Evolutionary conservation across 768 basidiomycete genomes (phyloP).

Genomic region (Macrolepiota dolichaula): DNA sequence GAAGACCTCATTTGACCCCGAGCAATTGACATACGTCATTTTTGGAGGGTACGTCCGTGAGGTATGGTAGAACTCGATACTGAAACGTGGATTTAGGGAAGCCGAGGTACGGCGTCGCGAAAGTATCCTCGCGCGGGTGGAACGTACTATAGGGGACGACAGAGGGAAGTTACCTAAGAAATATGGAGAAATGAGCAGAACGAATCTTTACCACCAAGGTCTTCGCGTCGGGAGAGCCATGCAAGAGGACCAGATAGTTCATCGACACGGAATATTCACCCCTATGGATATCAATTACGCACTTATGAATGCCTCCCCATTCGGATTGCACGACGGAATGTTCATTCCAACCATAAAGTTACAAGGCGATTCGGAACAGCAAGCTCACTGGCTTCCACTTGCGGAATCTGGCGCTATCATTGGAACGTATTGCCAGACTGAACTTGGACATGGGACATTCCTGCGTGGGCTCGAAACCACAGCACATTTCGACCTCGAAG

Average conservation of each 20-base stretch:
- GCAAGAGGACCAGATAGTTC: constrained; percentile 15
- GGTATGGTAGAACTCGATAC: not conserved
- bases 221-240: constrained; percentile 20
- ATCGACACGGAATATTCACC: constrained; percentile 17
- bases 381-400: constrained; percentile 20
- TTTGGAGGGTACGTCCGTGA: constrained; percentile 15
- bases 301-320: constrained; percentile 21
- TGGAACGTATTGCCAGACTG: constrained; percentile 24
- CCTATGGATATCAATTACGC: constrained; percentile 14
- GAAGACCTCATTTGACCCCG: constrained; percentile 12
- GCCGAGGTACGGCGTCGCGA: not conserved
- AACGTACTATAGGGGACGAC: constrained; percentile 14
- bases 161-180: constrained; percentile 10
- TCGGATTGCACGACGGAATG: constrained; percentile 22
- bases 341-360: constrained; percentile 22
- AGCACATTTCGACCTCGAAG: constrained; percentile 20
- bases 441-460: constrained; percentile 25
- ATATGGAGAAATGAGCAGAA: constrained; percentile 18
- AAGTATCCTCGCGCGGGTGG: constrained; percentile 13
- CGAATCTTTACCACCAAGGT: constrained; percentile 19
- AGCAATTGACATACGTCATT: constrained; percentile 16
- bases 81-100: not conserved
- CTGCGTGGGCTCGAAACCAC: constrained; percentile 23
- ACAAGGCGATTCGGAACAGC: constrained; percentile 20
- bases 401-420: constrained; percentile 20